A percentile compares a stretch with the other conserved stretches of the same genome.
These are phyloP conservation scores for Podospora pseudocomata DNA, from an alignment of 495 filamentous ascomycete species.

Conservation along the genomic window DNA sequence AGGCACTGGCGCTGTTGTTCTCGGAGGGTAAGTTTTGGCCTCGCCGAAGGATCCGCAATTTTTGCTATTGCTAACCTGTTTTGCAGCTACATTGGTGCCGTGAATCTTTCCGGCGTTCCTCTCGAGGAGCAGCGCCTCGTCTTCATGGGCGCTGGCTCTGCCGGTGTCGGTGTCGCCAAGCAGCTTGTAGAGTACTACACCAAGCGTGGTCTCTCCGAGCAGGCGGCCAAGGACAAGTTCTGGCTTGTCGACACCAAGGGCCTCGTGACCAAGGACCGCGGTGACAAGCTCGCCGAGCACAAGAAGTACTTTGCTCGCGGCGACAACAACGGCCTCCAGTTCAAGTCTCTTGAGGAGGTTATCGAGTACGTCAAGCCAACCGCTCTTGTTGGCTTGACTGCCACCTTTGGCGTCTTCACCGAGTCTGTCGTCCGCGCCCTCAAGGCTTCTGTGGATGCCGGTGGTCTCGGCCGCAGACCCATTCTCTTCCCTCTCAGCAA, in stretches of 20 bases:
- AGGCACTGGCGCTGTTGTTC: constrained; percentile 92
- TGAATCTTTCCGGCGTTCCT: constrained; percentile 81
- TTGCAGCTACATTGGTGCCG: constrained; percentile 77
- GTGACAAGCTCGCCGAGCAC: constrained; percentile 91
- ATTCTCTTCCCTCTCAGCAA: constrained; percentile 95
- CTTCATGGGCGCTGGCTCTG: constrained; percentile 93
- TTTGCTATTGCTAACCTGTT: background rate
- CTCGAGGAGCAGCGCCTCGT: constrained; percentile 89
- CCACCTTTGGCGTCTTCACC: constrained; percentile 91
- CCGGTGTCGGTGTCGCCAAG: constrained; percentile 94
- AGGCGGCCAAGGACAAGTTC: constrained; percentile 85
- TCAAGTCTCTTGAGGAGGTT: constrained; percentile 83
- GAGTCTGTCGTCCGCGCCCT: constrained; percentile 79
- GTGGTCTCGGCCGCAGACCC: constrained; percentile 71
- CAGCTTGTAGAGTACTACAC: constrained; percentile 96
- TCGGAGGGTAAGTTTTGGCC: constrained; percentile 61
- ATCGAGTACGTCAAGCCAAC: constrained; percentile 92
- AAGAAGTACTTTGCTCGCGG: constrained; percentile 94
- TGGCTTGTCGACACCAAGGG: constrained; percentile 97
- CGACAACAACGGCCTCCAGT: constrained; percentile 90
- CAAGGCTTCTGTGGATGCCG: constrained; percentile 58
- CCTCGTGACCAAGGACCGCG: constrained; percentile 88
- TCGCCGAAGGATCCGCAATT: background rate
- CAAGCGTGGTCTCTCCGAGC: constrained; percentile 86
- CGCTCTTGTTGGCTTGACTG: constrained; percentile 90